These are phyloP conservation scores for Phialophora expanda DNA, from an alignment of 2,329 filamentous ascomycete species.

Conservation along the genomic window DNA sequence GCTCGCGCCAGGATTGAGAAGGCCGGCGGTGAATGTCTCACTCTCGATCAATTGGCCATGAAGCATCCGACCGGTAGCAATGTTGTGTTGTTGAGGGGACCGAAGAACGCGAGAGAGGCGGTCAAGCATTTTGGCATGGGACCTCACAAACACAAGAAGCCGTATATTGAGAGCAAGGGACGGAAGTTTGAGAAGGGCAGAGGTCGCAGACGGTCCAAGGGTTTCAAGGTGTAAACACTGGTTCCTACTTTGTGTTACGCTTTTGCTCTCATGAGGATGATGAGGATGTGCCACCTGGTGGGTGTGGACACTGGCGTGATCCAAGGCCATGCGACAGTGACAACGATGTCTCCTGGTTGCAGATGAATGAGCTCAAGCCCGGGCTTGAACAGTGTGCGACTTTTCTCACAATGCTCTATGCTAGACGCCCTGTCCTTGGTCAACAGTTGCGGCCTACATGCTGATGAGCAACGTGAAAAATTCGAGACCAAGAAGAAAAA, in stretches of 20 bases:
- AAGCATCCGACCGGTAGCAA: conserved; percentile 94
- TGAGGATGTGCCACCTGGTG: neutral
- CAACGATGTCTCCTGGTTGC: neutral
- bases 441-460: neutral
- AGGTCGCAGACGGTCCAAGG: conserved; percentile 96
- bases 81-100: conserved; percentile 94
- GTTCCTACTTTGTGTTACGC: neutral
- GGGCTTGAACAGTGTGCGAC: neutral
- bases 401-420: neutral
- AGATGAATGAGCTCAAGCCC: neutral
- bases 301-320: neutral
- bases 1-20: conserved; percentile 91
- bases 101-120: conserved; percentile 97
- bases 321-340: neutral
- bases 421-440: neutral
- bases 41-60: conserved; percentile 95
- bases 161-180: conserved; percentile 96
- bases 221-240: conserved; percentile 95
- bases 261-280: neutral
- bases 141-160: conserved; percentile 99
- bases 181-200: conserved; percentile 99
- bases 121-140: conserved; percentile 99
- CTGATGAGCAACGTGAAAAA: neutral
- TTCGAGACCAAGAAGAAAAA: neutral
- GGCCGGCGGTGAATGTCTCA: conserved; percentile 93